A percentile compares a stretch with the other conserved stretches of the same genome.
Evolutionary conservation across 371 early-diverging fungal species (phyloP).

Genomic region (Mucor ambiguus): DNA sequence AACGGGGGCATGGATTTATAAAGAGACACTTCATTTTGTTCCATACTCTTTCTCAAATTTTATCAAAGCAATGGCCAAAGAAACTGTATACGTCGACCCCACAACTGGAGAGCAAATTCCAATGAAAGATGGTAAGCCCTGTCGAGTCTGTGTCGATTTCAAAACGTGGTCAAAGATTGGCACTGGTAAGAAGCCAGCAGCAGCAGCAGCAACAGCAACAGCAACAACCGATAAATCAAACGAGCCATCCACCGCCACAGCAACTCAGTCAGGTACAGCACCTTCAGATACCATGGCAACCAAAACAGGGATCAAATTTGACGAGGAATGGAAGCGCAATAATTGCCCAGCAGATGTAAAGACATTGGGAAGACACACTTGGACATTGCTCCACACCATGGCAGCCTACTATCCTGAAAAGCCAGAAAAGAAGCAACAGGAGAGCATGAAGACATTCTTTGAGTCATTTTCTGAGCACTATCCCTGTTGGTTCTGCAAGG

Average conservation of each 20-base stretch:
- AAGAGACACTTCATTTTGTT: slow-evolving; percentile 1
- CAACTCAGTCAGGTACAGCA: not conserved
- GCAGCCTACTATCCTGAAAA: slow-evolving; percentile 95
- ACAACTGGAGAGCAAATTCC: slow-evolving; percentile 45
- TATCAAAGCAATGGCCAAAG: slow-evolving; percentile 14
- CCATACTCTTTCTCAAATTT: not conserved
- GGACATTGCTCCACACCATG: slow-evolving; percentile 98
- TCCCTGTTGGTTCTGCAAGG: slow-evolving; percentile 94
- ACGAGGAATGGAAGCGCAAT: slow-evolving; percentile 44
- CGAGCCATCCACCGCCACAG: not conserved
- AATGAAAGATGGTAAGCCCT: slow-evolving; percentile 68
- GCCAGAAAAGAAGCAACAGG: slow-evolving; percentile 74
- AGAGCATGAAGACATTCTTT: slow-evolving; percentile 69
- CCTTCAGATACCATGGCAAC: not conserved
- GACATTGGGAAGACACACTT: slow-evolving; percentile 91
- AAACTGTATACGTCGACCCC: slow-evolving; percentile 39
- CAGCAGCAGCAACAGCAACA: slow-evolving; percentile 10
- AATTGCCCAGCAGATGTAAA: slow-evolving; percentile 90
- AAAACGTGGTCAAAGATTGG: slow-evolving; percentile 63
- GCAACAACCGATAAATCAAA: not conserved
- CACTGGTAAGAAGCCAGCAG: slow-evolving; percentile 29
- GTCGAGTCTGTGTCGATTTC: slow-evolving; percentile 76
- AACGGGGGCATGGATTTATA: not conserved
- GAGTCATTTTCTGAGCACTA: slow-evolving; percentile 86
- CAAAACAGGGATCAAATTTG: not conserved